Evolutionary conservation across 225 moss, liverwort and hornwort genomes (phyloP).

Genomic region (Takakia lepidozioides): DNA sequence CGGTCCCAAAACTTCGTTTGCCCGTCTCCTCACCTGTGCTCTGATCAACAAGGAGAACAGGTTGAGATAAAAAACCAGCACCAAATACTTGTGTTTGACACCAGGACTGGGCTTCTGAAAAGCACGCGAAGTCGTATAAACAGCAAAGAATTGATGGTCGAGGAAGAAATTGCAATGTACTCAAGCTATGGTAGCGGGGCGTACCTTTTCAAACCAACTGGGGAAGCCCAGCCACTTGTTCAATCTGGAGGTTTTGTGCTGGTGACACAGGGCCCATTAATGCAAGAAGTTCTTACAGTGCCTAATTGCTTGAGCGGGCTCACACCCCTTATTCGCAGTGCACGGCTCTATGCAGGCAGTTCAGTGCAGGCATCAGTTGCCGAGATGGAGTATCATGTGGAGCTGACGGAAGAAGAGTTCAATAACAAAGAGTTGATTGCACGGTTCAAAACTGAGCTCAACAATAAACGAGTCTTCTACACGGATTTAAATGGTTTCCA

Average conservation of each 20-base stretch:
- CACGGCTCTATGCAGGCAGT: slow-evolving; percentile 69
- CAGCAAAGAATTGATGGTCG: slow-evolving; percentile 36
- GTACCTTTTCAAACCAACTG: slow-evolving; percentile 72
- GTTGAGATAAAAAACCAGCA: slow-evolving; percentile 52
- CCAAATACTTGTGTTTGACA: slow-evolving; percentile 58
- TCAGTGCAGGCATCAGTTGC: slow-evolving; percentile 64
- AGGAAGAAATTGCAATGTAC: slow-evolving; percentile 92
- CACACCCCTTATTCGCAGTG: slow-evolving; percentile 62
- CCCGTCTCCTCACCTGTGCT: slow-evolving; percentile 67
- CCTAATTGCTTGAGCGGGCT: slow-evolving; percentile 38
- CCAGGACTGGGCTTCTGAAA: slow-evolving; percentile 54
- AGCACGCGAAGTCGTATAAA: slow-evolving; percentile 24
- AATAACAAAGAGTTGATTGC: slow-evolving; percentile 78
- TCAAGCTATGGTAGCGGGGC: slow-evolving; percentile 76
- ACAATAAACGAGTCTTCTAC: slow-evolving; percentile 71
- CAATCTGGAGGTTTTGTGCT: slow-evolving; percentile 60
- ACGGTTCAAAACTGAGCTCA: slow-evolving; percentile 81
- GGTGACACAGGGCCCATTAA: slow-evolving; percentile 45
- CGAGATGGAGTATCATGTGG: slow-evolving; percentile 83
- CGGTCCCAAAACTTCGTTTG: slow-evolving; percentile 52
- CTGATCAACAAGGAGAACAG: slow-evolving; percentile 23
- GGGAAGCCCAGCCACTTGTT: slow-evolving; percentile 65
- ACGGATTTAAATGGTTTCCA: slow-evolving; percentile 97
- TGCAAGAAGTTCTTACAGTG: slow-evolving; percentile 74
- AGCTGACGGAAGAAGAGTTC: slow-evolving; percentile 46